These are phyloP conservation scores for Neofusicoccum kwambonambiense DNA, from an alignment of 2,329 filamentous ascomycete genomes.

Conservation along the genomic window DNA sequence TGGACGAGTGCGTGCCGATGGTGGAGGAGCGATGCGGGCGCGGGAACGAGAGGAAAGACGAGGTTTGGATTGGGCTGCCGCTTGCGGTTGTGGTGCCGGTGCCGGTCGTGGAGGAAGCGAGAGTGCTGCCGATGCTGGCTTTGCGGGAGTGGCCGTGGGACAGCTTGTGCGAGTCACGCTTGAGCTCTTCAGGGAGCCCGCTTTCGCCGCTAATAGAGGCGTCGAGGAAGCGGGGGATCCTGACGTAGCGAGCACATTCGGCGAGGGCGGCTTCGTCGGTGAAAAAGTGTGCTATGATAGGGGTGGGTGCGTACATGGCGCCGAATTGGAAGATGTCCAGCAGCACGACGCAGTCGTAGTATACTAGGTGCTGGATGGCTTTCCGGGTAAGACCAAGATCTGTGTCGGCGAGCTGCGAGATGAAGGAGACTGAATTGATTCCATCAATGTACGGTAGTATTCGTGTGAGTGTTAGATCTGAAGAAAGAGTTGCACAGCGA, in stretches of 20 bases:
- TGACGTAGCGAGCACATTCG: constrained; percentile 83
- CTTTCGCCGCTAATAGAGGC: constrained; percentile 6
- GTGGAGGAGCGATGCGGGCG: constrained; percentile 15
- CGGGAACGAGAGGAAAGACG: background rate
- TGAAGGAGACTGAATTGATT: constrained; percentile 82
- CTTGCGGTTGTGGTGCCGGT: background rate
- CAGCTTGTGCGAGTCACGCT: background rate
- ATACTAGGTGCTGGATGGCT: constrained; percentile 83
- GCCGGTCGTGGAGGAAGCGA: background rate
- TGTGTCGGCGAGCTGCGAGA: constrained; percentile 80
- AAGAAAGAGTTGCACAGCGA: constrained; percentile 53
- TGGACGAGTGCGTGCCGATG: constrained; percentile 4
- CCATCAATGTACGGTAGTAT: constrained; percentile 88
- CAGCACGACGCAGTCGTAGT: constrained; percentile 86
- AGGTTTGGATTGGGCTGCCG: constrained; percentile 3
- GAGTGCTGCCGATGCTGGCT: constrained; percentile 15
- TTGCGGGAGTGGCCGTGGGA: constrained; percentile 14
- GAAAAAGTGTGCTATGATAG: constrained; percentile 76
- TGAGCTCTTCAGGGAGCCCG: background rate
- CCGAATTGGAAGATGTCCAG: constrained; percentile 95
- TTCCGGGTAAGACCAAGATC: constrained; percentile 83
- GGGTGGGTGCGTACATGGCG: constrained; percentile 82
- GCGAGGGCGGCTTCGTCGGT: constrained; percentile 74
- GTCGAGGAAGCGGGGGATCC: constrained; percentile 39
- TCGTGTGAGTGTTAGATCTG: constrained; percentile 72